These are phyloP conservation scores for Xylariaceae sp. DNA, from an alignment of 2,329 filamentous ascomycete genomes.

Conservation along the genomic window DNA sequence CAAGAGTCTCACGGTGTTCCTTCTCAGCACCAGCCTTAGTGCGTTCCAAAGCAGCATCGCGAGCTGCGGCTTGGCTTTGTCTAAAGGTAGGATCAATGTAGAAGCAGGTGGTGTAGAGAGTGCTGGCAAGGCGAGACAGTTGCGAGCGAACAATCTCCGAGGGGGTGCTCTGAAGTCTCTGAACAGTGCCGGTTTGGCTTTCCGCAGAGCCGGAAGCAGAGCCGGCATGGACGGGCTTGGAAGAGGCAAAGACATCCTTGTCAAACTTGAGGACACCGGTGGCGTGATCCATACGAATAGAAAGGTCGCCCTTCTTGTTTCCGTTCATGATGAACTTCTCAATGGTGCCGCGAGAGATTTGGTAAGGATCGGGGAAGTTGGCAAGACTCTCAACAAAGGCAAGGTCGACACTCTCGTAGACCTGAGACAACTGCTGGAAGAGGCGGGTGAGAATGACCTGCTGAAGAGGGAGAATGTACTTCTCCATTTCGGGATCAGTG, in stretches of 20 bases:
- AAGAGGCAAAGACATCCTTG: slow-evolving; percentile 95
- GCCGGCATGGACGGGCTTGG: slow-evolving; percentile 83
- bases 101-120: slow-evolving; percentile 87
- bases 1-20: slow-evolving; percentile 80
- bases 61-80: slow-evolving; percentile 71
- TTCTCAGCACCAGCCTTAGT: slow-evolving; percentile 84
- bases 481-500: slow-evolving; percentile 90
- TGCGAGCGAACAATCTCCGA: slow-evolving; percentile 96
- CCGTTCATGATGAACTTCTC: slow-evolving; percentile 99
- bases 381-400: slow-evolving; percentile 90
- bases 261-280: slow-evolving; percentile 95
- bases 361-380: slow-evolving; percentile 93
- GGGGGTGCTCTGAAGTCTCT: slow-evolving; percentile 94
- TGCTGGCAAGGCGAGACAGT: slow-evolving; percentile 83
- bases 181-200: slow-evolving; percentile 74
- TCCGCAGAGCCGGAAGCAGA: slow-evolving; percentile 84
- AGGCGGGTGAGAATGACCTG: slow-evolving; percentile 97
- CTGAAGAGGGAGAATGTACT: slow-evolving; percentile 91
- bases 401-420: slow-evolving; percentile 96
- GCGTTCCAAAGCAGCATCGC: slow-evolving; percentile 71
- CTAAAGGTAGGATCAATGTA: slow-evolving; percentile 91
- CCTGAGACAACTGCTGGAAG: slow-evolving; percentile 98
- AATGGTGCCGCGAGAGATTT: slow-evolving; percentile 82
- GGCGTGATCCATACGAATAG: slow-evolving; percentile 93
- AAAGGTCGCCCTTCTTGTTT: slow-evolving; percentile 98